A percentile compares a stretch with the other conserved stretches of the same genome.
Conservation (phyloP, 2,329 filamentous ascomycete genomes). For the Neoscytalidium dimidiatum region DNA sequence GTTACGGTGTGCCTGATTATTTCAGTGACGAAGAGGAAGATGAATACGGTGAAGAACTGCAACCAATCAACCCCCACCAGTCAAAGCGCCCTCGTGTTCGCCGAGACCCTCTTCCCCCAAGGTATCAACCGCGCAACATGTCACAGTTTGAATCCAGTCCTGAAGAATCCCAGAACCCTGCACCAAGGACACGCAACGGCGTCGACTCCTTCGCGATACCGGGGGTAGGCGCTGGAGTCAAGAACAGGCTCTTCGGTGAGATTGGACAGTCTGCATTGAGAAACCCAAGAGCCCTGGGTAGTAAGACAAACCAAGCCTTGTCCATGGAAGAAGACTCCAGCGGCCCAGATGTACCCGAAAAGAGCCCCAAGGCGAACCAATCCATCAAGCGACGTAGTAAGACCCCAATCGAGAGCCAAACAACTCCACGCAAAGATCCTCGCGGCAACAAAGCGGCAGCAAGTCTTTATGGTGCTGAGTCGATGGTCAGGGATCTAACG, state of each 20-base stretch:
- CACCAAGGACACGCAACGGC: slow-evolving; percentile 29
- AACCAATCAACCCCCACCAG: slow-evolving; percentile 34
- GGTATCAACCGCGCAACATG: slow-evolving; percentile 40
- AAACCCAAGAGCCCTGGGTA: slow-evolving; percentile 51
- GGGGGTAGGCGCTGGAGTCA: slow-evolving; percentile 21
- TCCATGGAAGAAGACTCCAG: slow-evolving; percentile 23
- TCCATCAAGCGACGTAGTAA: slow-evolving; percentile 11
- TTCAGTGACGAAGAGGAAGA: slow-evolving; percentile 32
- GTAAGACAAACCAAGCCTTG: slow-evolving; percentile 33
- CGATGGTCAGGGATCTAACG: slow-evolving; percentile 50
- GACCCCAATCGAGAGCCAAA: slow-evolving; percentile 10
- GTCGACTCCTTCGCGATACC: slow-evolving; percentile 33
- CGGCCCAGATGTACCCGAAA: slow-evolving; percentile 21
- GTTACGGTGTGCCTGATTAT: slow-evolving; percentile 34
- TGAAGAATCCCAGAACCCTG: slow-evolving; percentile 31
- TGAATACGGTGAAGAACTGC: slow-evolving; percentile 29
- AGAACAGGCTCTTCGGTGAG: slow-evolving; percentile 61
- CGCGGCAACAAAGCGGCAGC: slow-evolving; percentile 24
- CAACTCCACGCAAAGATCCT: slow-evolving; percentile 9
- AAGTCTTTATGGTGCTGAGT: slow-evolving; percentile 51
- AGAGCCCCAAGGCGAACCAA: slow-evolving; percentile 22
- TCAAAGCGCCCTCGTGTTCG: slow-evolving; percentile 43
- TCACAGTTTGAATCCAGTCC: slow-evolving; percentile 39
- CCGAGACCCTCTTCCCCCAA: slow-evolving; percentile 38
- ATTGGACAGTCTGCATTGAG: slow-evolving; percentile 58